Evolutionary conservation across 352 stramenopile species (phyloP).

Genomic region (Globisporangium solare): DNA sequence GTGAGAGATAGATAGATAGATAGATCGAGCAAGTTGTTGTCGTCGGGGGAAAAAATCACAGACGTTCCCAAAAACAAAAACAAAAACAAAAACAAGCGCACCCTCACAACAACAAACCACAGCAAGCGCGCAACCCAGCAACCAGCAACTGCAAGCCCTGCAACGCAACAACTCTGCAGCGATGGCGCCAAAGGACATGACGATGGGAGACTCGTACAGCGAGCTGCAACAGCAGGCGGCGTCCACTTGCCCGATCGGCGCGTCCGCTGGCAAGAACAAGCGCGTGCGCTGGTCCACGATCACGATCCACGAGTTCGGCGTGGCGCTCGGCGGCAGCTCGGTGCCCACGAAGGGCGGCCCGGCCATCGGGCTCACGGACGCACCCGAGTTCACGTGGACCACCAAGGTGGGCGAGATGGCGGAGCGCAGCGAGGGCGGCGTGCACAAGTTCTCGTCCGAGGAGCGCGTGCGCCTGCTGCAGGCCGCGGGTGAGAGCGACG

Average conservation of each 20-base stretch:
- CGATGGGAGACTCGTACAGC: conserved; percentile 17
- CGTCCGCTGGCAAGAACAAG: conserved; percentile 23
- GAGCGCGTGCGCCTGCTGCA: conserved; percentile 49
- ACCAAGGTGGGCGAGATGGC: conserved; percentile 66
- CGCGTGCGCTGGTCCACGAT: conserved; percentile 47
- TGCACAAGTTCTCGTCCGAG: conserved; percentile 49
- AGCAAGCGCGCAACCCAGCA: conserved; percentile 4
- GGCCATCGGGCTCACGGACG: conserved; percentile 44
- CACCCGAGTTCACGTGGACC: conserved; percentile 53
- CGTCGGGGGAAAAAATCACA: too few species aligned
- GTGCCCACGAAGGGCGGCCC: conserved; percentile 46
- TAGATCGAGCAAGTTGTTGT: too few species aligned
- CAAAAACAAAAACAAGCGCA: conserved; percentile 7
- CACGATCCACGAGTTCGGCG: conserved; percentile 51
- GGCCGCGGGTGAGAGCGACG: conserved; percentile 43
- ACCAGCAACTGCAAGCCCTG: not conserved
- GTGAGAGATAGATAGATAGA: too few species aligned
- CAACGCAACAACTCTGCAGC: too few species aligned
- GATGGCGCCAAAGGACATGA: conserved; percentile 33
- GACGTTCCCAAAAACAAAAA: conserved; percentile 2
- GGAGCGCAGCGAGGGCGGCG: conserved; percentile 40
- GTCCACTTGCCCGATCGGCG: not conserved
- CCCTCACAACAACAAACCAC: conserved; percentile 8
- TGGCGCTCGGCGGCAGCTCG: conserved; percentile 36
- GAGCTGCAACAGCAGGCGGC: not conserved